A percentile compares a stretch with the other conserved stretches of the same genome.
Evolutionary conservation across 345 rosid genomes (phyloP).

Genomic region (Hibiscus tridactylites): DNA sequence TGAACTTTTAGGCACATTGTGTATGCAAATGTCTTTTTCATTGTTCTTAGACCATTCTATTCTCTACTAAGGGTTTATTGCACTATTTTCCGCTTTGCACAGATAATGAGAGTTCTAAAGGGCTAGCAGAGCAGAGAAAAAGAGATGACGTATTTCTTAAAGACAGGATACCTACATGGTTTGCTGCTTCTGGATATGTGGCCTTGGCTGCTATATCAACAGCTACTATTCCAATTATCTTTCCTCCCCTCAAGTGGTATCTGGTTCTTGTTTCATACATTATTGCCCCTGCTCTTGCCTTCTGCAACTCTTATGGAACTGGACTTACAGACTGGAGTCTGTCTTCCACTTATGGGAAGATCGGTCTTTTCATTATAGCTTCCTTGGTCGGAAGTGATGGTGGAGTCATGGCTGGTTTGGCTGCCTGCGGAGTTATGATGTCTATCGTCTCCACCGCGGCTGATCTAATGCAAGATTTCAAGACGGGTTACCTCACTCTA

Average conservation of each 20-base stretch:
- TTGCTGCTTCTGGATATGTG: conserved; percentile 76
- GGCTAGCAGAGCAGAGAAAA: conserved; percentile 44
- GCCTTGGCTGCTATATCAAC: conserved; percentile 85
- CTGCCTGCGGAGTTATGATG: conserved; percentile 91
- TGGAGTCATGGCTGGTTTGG: conserved; percentile 83
- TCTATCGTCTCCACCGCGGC: conserved; percentile 87
- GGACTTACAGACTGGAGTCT: conserved; percentile 85
- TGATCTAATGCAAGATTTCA: conserved; percentile 95
- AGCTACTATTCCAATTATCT: conserved; percentile 56
- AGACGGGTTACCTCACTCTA: conserved; percentile 75
- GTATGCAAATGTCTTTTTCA: neutral
- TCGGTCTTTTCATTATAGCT: conserved; percentile 80
- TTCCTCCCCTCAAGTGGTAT: conserved; percentile 86
- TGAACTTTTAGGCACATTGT: neutral
- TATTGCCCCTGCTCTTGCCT: conserved; percentile 88
- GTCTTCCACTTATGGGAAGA: conserved; percentile 83
- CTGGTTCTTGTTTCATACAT: conserved; percentile 69
- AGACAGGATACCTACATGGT: conserved; percentile 69
- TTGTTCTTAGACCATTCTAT: neutral
- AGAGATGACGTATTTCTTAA: conserved; percentile 63
- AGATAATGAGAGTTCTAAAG: conserved; percentile 45
- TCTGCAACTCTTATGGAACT: conserved; percentile 83
- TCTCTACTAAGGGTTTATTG: conserved; percentile 8
- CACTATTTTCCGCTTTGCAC: conserved; percentile 8
- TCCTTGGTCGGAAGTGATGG: conserved; percentile 69